Percentiles rank a stretch among this genome's conserved stretches.
These are phyloP conservation scores for Phyllosticta citrichinensis DNA, from an alignment of 2,329 filamentous ascomycete genomes.

Conservation along the genomic window DNA sequence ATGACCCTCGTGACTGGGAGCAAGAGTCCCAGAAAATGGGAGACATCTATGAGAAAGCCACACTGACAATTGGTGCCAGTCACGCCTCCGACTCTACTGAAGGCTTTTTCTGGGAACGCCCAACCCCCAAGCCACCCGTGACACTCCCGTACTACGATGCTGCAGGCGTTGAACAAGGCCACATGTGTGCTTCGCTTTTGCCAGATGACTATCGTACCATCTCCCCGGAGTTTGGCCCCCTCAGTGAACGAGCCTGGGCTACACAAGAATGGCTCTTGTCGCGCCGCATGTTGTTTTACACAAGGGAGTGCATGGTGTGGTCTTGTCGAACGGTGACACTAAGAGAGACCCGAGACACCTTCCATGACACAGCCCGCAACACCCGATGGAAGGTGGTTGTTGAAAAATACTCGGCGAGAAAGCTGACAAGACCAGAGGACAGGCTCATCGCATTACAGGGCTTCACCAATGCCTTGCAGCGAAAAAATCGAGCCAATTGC, in stretches of 20 bases:
- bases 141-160: slow-evolving; percentile 12
- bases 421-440: slow-evolving; percentile 13
- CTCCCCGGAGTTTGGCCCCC: slow-evolving; percentile 13
- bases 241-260: slow-evolving; percentile 10
- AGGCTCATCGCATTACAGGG: slow-evolving; percentile 16
- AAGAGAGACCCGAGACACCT: slow-evolving; percentile 16
- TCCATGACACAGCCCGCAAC: slow-evolving; percentile 16
- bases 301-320: slow-evolving; percentile 14
- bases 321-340: slow-evolving; percentile 17
- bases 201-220: slow-evolving; percentile 13
- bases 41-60: slow-evolving; percentile 6
- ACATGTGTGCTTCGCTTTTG: slow-evolving; percentile 13
- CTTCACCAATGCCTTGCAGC: slow-evolving; percentile 10
- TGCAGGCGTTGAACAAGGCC: slow-evolving; percentile 10
- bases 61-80: slow-evolving; percentile 6
- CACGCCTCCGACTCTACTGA: background rate
- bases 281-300: slow-evolving; percentile 15
- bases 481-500: slow-evolving; percentile 12
- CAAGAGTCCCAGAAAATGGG: slow-evolving; percentile 9
- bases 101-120: slow-evolving; percentile 7
- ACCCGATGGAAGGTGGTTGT: slow-evolving; percentile 17
- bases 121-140: slow-evolving; percentile 2
- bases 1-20: slow-evolving; percentile 8
- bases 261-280: slow-evolving; percentile 7
- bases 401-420: slow-evolving; percentile 16